phyloP scores from a whole-genome alignment of 208 protist species.

The Leishmania arabica region DNA sequence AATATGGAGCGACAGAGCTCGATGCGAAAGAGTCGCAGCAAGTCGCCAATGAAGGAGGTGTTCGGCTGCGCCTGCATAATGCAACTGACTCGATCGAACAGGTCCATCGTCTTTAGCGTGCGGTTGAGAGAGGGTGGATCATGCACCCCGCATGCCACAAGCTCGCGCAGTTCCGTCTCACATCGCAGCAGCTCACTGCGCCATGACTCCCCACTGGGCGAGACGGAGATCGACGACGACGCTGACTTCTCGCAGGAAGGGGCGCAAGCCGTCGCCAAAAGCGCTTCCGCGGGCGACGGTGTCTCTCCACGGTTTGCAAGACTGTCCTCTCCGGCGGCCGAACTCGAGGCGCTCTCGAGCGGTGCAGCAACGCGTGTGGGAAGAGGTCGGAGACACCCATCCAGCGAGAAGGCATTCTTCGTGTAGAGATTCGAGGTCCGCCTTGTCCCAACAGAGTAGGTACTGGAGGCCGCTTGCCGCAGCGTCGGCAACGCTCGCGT shows the following conservation, averaged over 20 bases:
- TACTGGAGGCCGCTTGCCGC: constrained; percentile 1
- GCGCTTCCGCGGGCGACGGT: constrained; percentile 23
- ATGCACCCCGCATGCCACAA: constrained; percentile 52
- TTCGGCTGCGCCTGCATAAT: constrained; percentile 48
- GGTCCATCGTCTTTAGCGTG: constrained; percentile 46
- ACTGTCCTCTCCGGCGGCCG: neutral
- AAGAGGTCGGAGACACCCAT: constrained; percentile 9
- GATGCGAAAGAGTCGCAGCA: constrained; percentile 82
- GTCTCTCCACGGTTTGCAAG: neutral
- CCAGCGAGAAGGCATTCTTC: constrained; percentile 21
- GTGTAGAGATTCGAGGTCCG: neutral
- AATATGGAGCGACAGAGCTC: constrained; percentile 88
- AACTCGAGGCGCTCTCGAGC: neutral
- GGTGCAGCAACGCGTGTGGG: constrained; percentile 6
- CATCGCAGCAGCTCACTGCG: constrained; percentile 76
- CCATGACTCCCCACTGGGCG: constrained; percentile 44
- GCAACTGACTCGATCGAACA: constrained; percentile 66
- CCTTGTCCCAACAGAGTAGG: neutral
- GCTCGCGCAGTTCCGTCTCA: constrained; percentile 78
- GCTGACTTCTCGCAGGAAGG: neutral
- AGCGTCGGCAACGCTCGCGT: constrained; percentile 5
- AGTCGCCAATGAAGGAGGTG: constrained; percentile 51
- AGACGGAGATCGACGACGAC: neutral
- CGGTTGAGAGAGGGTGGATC: constrained; percentile 50
- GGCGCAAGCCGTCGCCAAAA: constrained; percentile 1